Evolutionary conservation across 1,284 basidiomycete species (phyloP).

Genomic region (Melampsora americana): DNA sequence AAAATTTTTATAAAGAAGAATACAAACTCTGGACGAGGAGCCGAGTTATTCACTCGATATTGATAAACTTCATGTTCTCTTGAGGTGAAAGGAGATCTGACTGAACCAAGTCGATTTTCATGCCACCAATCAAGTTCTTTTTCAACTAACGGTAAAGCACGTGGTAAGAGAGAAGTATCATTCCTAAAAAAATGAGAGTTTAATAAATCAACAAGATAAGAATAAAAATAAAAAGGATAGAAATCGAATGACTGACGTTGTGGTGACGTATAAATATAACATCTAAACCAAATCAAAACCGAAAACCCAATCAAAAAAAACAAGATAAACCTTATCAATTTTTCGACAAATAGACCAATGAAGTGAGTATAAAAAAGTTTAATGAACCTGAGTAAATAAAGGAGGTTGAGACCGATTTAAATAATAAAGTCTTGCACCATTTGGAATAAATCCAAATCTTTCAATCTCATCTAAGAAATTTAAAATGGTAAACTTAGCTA

Average conservation of each 20-base stretch:
- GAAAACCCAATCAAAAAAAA: background rate
- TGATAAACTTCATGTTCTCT: slow-evolving; percentile 65
- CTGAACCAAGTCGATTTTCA: slow-evolving; percentile 67
- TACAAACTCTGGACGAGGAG: slow-evolving; percentile 78
- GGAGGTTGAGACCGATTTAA: slow-evolving; percentile 86
- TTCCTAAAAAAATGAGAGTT: slow-evolving; percentile 63
- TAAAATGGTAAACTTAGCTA: slow-evolving; percentile 61
- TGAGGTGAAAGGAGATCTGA: slow-evolving; percentile 66
- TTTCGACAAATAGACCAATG: background rate
- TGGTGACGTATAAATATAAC: background rate
- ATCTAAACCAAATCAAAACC: background rate
- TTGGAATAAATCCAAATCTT: slow-evolving; percentile 77
- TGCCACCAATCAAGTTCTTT: slow-evolving; percentile 79
- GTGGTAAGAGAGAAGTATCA: slow-evolving; percentile 64
- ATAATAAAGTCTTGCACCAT: slow-evolving; percentile 71
- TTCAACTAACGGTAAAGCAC: slow-evolving; percentile 67
- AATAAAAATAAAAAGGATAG: background rate
- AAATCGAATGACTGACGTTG: background rate
- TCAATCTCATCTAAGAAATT: slow-evolving; percentile 92
- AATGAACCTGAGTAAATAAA: slow-evolving; percentile 70
- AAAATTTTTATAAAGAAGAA: too few species aligned
- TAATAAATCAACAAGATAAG: slow-evolving; percentile 63
- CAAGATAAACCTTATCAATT: too few species aligned
- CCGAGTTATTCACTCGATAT: slow-evolving; percentile 68
- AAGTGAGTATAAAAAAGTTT: background rate